Conservation (phyloP, 2,329 filamentous ascomycete genomes). For the Colletotrichum tropicicola region DNA sequence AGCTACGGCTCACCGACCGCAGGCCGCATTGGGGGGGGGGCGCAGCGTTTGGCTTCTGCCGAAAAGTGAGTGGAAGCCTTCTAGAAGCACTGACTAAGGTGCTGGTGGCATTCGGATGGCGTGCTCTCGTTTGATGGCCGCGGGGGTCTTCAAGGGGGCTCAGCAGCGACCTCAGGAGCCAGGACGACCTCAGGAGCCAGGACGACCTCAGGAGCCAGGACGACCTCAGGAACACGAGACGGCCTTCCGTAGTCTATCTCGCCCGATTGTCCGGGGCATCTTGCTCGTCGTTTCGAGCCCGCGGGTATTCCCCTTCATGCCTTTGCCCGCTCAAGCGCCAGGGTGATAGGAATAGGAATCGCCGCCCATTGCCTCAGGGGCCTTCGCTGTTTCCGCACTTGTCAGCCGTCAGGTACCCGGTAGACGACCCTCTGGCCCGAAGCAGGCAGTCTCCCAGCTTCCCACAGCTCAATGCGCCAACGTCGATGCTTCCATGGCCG, state of each 20-base stretch:
- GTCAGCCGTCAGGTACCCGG: no score
- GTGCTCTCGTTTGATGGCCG: slow-evolving; percentile 14
- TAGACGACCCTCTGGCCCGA: no score
- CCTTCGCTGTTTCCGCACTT: not conserved
- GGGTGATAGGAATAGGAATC: no score
- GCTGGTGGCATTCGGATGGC: slow-evolving; percentile 1
- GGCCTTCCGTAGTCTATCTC: no score
- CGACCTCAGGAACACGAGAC: no score
- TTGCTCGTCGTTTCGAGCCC: slow-evolving; percentile 3
- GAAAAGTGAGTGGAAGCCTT: slow-evolving; percentile 11
- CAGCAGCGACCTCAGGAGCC: not conserved
- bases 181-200: no score
- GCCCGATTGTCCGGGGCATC: not conserved
- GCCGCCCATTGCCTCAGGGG: no score
- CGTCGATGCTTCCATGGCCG: not conserved
- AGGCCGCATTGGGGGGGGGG: not conserved
- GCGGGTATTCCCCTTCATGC: not conserved
- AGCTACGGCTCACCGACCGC: slow-evolving; percentile 17
- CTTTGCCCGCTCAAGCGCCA: no score
- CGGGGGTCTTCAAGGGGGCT: not conserved
- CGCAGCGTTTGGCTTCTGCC: no score
- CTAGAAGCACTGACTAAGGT: slow-evolving; percentile 16
- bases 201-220: no score
- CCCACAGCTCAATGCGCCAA: not conserved
- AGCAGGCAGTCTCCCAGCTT: no score